phyloP scores from a whole-genome alignment of 176 grass and related monocot genomes.

The Oryza longistaminata region DNA sequence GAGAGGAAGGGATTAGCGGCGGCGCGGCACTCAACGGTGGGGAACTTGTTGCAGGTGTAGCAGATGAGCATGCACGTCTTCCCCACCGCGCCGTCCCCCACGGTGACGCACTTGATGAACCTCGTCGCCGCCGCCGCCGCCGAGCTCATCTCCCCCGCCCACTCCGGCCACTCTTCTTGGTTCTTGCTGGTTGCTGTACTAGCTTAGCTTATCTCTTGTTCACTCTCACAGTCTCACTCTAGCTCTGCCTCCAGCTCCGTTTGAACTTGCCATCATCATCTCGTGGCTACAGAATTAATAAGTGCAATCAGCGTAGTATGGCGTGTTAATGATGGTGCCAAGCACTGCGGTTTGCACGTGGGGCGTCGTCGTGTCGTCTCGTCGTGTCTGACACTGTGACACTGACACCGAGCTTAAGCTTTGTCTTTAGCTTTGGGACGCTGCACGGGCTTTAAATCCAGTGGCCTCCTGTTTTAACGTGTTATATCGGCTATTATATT shows the following conservation, averaged over 20 bases:
- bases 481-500: no score
- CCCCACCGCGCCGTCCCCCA: conserved; percentile 85
- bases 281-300: no score
- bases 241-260: not conserved
- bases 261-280: not conserved
- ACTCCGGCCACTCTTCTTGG: not conserved
- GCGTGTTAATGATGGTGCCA: not conserved
- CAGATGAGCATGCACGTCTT: conserved; percentile 99
- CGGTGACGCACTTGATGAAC: conserved; percentile 90
- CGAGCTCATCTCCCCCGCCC: conserved; percentile 29
- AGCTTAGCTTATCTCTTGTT: no score
- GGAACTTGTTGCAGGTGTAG: conserved; percentile 99
- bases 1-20: not conserved
- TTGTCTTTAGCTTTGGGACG: not conserved
- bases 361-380: not conserved
- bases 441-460: no score
- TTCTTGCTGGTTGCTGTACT: not conserved
- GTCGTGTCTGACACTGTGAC: not conserved
- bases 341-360: not conserved
- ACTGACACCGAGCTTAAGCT: no score
- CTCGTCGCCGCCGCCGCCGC: conserved; percentile 7
- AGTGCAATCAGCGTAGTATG: no score
- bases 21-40: conserved; percentile 40
- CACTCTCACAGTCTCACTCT: not conserved
- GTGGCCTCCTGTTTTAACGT: no score